phyloP scores from a whole-genome alignment of 129 eudicot species.

The Silybum marianum region DNA sequence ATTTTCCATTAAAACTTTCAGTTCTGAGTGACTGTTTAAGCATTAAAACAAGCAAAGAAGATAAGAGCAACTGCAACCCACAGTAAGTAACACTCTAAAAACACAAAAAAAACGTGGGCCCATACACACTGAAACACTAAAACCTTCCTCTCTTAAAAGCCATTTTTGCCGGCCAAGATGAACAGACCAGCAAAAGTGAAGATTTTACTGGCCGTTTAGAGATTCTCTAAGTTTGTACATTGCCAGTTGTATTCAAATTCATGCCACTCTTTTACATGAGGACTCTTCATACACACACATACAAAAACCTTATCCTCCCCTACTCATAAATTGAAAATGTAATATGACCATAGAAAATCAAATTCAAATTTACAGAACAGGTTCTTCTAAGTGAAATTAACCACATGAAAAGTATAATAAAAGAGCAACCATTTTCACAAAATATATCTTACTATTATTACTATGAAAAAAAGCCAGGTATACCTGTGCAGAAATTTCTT shows the following conservation, averaged over 20 bases:
- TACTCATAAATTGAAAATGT: neutral
- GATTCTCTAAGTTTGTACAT: neutral
- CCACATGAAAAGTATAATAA: neutral
- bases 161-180: neutral
- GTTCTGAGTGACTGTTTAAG: neutral
- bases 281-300: neutral
- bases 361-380: no score
- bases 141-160: neutral
- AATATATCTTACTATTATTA: neutral
- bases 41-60: neutral
- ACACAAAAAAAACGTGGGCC: neutral
- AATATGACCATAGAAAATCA: neutral
- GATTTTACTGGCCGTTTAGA: neutral
- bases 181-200: neutral
- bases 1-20: neutral
- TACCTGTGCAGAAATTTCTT: slow-evolving; percentile 96
- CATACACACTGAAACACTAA: neutral
- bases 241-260: no score
- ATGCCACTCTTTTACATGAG: neutral
- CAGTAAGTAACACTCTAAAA: neutral
- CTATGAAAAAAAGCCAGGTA: neutral
- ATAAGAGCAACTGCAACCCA: neutral
- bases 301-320: neutral
- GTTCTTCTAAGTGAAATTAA: neutral
- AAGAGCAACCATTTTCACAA: neutral